Percentiles rank a stretch among this genome's conserved stretches.
These are phyloP conservation scores for Plenodomus lindquistii DNA, from an alignment of 2,329 filamentous ascomycete species.

Conservation along the genomic window DNA sequence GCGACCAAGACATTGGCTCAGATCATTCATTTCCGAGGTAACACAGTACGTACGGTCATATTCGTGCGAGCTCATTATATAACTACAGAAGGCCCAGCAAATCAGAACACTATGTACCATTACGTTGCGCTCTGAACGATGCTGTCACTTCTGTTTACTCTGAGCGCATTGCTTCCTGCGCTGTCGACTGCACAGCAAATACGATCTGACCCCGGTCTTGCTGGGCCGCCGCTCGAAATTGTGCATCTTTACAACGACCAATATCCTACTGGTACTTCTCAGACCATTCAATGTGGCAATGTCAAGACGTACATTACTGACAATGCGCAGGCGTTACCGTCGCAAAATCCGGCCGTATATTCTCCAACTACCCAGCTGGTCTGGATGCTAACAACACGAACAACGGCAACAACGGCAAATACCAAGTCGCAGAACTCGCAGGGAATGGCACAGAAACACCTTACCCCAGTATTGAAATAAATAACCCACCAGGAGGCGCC, in stretches of 20 bases:
- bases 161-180: conserved; percentile 15
- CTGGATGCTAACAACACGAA: conserved; percentile 55
- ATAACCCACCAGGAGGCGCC: conserved; percentile 54
- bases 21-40: not conserved
- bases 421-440: conserved; percentile 55
- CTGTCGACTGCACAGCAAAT: conserved; percentile 21
- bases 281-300: not conserved
- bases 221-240: conserved; percentile 52
- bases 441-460: conserved; percentile 50
- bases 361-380: conserved; percentile 57
- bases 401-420: conserved; percentile 47
- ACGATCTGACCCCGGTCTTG: conserved; percentile 40
- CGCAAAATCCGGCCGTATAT: conserved; percentile 54
- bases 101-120: too few relatives aligned
- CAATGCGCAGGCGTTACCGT: conserved; percentile 53
- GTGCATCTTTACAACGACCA: conserved; percentile 57
- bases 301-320: not conserved
- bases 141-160: conserved; percentile 5
- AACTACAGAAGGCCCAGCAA: not conserved
- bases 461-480: conserved; percentile 51
- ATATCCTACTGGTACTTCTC: conserved; percentile 52
- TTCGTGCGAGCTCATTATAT: conserved; percentile 5
- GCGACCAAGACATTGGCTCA: not conserved
- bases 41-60: conserved; percentile 10
- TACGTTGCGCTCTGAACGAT: conserved; percentile 2